Evolutionary conservation across 345 rosid genomes (phyloP).

Genomic region (Eucalyptus curtisii): DNA sequence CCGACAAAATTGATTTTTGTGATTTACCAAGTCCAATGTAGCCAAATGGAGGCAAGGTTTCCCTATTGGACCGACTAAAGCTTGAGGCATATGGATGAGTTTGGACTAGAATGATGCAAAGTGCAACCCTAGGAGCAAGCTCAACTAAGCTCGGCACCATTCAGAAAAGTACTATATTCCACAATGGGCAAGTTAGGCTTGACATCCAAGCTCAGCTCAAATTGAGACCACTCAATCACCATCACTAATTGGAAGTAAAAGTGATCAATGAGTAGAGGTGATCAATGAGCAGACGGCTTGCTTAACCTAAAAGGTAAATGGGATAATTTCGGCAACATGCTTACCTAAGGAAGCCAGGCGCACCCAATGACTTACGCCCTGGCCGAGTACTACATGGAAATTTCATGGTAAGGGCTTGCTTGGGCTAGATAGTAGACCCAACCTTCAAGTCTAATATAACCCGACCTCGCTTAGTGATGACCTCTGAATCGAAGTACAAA

Average conservation of each 20-base stretch:
- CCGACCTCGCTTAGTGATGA: background rate
- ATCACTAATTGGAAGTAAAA: background rate
- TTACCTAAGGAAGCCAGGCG: background rate
- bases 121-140: background rate
- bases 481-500: background rate
- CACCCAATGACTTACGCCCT: background rate
- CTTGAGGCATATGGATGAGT: background rate
- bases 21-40: background rate
- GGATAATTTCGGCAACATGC: background rate
- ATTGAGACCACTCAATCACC: background rate
- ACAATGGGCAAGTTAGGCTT: background rate
- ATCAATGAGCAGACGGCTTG: background rate
- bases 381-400: background rate
- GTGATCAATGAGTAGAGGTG: background rate
- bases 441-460: background rate
- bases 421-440: background rate
- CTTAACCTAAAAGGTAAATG: too few relatives aligned
- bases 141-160: background rate
- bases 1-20: background rate
- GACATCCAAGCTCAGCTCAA: background rate
- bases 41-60: background rate
- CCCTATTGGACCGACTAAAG: background rate
- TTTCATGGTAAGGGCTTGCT: background rate
- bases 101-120: background rate
- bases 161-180: background rate